phyloP scores from a whole-genome alignment of 2,329 filamentous ascomycete species.

The Waltergamsia citrina region DNA sequence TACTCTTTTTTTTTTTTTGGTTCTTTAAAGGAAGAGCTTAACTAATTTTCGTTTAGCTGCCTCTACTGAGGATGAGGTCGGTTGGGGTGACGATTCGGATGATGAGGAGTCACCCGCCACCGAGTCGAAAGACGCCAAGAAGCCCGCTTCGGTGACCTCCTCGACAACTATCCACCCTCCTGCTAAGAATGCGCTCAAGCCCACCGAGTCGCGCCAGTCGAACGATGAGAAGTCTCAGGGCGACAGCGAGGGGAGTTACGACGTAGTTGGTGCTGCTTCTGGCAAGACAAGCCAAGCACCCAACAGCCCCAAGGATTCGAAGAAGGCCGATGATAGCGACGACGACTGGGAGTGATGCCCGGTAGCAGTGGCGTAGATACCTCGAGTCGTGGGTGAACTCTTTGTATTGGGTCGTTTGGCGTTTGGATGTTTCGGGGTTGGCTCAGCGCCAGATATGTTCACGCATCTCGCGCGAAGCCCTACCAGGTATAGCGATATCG shows the following conservation, averaged over 20 bases:
- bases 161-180: conserved; percentile 50
- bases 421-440: conserved; percentile 1
- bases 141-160: conserved; percentile 41
- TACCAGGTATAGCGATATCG: too few relatives aligned
- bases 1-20: background rate
- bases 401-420: background rate
- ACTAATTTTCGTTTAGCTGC: conserved; percentile 39
- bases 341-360: conserved; percentile 75
- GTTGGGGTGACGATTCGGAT: conserved; percentile 65
- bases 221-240: conserved; percentile 85
- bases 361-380: background rate
- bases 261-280: conserved; percentile 73
- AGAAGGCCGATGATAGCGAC: conserved; percentile 25
- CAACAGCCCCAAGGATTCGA: conserved; percentile 46
- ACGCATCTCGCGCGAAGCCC: background rate
- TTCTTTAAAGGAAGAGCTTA: conserved; percentile 4
- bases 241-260: conserved; percentile 93
- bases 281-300: conserved; percentile 72
- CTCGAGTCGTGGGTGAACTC: background rate
- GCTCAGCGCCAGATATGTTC: background rate
- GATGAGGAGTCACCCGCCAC: conserved; percentile 15
- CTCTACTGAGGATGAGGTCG: conserved; percentile 61
- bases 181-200: conserved; percentile 42
- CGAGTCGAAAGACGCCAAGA: conserved; percentile 29
- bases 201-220: conserved; percentile 58